Evolutionary conservation across 148 eudicot species (phyloP).

Genomic region (Linanthus parryae): DNA sequence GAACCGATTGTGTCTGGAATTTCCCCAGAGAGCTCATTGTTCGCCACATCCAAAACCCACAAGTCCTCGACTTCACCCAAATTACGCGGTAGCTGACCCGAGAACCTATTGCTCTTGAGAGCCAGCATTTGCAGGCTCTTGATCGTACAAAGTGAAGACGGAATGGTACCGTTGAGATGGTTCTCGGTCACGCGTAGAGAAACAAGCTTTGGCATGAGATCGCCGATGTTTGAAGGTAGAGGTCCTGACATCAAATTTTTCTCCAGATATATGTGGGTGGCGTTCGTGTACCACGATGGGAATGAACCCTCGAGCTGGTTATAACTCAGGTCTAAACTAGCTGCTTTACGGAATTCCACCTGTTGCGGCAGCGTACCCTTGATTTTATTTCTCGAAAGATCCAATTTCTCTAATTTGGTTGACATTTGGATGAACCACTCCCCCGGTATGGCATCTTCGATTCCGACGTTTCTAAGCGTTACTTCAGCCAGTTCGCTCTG

Average conservation of each 20-base stretch:
- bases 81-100: slow-evolving; percentile 14
- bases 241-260: slow-evolving; percentile 17
- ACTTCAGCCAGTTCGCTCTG: slow-evolving; percentile 5
- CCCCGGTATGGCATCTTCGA: slow-evolving; percentile 13
- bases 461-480: slow-evolving; percentile 7
- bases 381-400: slow-evolving; percentile 10
- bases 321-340: slow-evolving; percentile 13
- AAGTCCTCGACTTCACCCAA: slow-evolving; percentile 2
- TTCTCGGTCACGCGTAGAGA: slow-evolving; percentile 11
- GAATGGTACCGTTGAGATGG: slow-evolving; percentile 13
- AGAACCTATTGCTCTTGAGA: slow-evolving; percentile 8
- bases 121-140: background rate
- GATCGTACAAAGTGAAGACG: slow-evolving; percentile 11
- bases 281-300: slow-evolving; percentile 15
- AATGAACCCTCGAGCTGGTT: slow-evolving; percentile 17
- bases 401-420: slow-evolving; percentile 6
- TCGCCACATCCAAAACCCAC: slow-evolving; percentile 9
- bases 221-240: background rate
- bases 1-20: slow-evolving; percentile 20
- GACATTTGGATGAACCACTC: slow-evolving; percentile 19
- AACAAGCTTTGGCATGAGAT: slow-evolving; percentile 6
- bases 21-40: slow-evolving; percentile 14
- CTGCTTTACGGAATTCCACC: background rate
- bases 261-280: slow-evolving; percentile 8
- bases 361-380: slow-evolving; percentile 17